phyloP scores from a whole-genome alignment of 2,329 filamentous ascomycete species.

The Colletotrichum sp. region DNA sequence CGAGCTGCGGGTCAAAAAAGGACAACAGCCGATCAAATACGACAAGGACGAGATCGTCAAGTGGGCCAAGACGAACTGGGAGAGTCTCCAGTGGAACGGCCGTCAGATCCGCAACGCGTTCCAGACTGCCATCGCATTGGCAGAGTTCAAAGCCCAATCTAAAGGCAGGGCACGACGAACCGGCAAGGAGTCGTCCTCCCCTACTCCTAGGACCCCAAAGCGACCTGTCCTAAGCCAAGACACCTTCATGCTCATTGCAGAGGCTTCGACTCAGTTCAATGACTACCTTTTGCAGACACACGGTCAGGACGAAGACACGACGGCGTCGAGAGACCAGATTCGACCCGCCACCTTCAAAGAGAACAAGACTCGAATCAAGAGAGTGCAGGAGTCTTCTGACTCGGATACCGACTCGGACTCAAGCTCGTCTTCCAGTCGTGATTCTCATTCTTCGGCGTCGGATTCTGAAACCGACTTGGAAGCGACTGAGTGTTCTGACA shows the following conservation, averaged over 20 bases:
- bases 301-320: background rate
- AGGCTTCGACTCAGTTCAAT: background rate
- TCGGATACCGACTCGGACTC: background rate
- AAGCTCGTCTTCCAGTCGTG: too few relatives aligned
- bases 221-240: background rate
- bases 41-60: background rate
- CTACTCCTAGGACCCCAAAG: background rate
- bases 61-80: background rate
- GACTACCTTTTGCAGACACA: background rate
- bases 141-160: slow-evolving; percentile 41
- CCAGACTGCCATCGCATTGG: slow-evolving; percentile 49
- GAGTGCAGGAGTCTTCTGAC: background rate
- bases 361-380: background rate
- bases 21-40: background rate
- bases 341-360: background rate
- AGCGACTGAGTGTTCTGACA: too few relatives aligned
- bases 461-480: too few relatives aligned
- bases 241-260: background rate
- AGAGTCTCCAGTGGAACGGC: slow-evolving; percentile 40
- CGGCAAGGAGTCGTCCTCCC: background rate
- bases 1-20: background rate
- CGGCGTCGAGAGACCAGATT: background rate
- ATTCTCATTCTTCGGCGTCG: too few relatives aligned
- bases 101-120: slow-evolving; percentile 47
- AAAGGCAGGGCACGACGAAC: background rate